Evolutionary conservation across 768 basidiomycete genomes (phyloP).

Genomic region (Daedalea quercina): DNA sequence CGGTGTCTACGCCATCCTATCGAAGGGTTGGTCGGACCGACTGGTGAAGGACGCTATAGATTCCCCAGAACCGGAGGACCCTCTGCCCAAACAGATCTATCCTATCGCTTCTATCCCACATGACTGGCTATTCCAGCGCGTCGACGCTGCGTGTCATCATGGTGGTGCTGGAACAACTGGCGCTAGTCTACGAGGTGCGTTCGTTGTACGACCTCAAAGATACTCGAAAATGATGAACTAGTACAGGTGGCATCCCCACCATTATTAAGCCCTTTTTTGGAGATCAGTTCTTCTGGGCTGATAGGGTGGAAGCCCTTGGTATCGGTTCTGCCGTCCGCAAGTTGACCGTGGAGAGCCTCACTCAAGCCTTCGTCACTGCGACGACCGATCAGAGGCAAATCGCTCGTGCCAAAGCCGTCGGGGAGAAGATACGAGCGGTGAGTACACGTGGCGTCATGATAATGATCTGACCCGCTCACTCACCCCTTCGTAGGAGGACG

Average conservation of each 20-base stretch:
- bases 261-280: constrained; percentile 98
- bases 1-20: constrained; percentile 87
- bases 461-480: not conserved
- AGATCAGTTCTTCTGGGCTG: constrained; percentile 97
- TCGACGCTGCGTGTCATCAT: constrained; percentile 97
- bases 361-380: constrained; percentile 72
- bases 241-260: constrained; percentile 82
- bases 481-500: constrained; percentile 64
- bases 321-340: constrained; percentile 86
- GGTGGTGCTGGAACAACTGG: constrained; percentile 97
- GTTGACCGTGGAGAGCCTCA: constrained; percentile 70
- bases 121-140: constrained; percentile 91
- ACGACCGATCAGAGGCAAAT: constrained; percentile 90
- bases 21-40: constrained; percentile 97
- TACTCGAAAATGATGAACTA: too few relatives aligned
- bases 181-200: constrained; percentile 81
- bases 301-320: constrained; percentile 94
- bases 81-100: constrained; percentile 75
- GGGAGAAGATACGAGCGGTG: constrained; percentile 83
- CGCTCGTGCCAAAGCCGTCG: constrained; percentile 73
- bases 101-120: constrained; percentile 84
- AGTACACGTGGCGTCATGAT: constrained; percentile 14
- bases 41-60: constrained; percentile 56
- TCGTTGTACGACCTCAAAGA: not conserved
- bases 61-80: constrained; percentile 55